Conservation (phyloP, 805 yeast genomes). For the Sugiyamaella marilandica region DNA sequence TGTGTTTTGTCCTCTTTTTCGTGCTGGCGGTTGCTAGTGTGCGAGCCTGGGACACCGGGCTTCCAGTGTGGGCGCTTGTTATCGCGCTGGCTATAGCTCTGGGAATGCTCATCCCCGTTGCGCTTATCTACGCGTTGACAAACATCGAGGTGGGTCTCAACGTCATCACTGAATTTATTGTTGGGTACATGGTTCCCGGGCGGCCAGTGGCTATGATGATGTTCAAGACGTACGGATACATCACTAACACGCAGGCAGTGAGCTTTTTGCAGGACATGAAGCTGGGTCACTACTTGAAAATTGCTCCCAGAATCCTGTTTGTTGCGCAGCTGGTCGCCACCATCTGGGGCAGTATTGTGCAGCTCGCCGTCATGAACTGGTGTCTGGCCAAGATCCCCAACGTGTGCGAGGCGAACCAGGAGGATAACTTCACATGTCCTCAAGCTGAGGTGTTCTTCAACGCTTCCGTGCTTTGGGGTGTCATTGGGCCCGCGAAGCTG, state of each 20-base stretch:
- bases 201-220: constrained; percentile 58
- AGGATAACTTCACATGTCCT: constrained; percentile 46
- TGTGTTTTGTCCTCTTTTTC: constrained; percentile 43
- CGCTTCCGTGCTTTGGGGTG: constrained; percentile 62
- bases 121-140: constrained; percentile 58
- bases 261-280: constrained; percentile 53
- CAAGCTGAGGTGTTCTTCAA: constrained; percentile 44
- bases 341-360: constrained; percentile 42
- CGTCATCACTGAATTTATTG: constrained; percentile 58
- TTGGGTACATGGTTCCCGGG: constrained; percentile 63
- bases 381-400: constrained; percentile 36
- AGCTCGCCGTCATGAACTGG: constrained; percentile 42
- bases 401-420: constrained; percentile 42
- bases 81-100: constrained; percentile 50
- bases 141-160: constrained; percentile 56
- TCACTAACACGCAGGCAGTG: constrained; percentile 50
- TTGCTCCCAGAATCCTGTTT: constrained; percentile 59
- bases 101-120: constrained; percentile 55
- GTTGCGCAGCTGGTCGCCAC: constrained; percentile 45
- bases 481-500: constrained; percentile 57
- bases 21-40: constrained; percentile 41
- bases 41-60: constrained; percentile 40
- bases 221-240: constrained; percentile 56
- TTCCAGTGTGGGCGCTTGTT: constrained; percentile 59
- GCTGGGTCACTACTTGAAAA: constrained; percentile 58